Conservation (phyloP, 2,329 filamentous ascomycete genomes). For the Colletotrichum musae region DNA sequence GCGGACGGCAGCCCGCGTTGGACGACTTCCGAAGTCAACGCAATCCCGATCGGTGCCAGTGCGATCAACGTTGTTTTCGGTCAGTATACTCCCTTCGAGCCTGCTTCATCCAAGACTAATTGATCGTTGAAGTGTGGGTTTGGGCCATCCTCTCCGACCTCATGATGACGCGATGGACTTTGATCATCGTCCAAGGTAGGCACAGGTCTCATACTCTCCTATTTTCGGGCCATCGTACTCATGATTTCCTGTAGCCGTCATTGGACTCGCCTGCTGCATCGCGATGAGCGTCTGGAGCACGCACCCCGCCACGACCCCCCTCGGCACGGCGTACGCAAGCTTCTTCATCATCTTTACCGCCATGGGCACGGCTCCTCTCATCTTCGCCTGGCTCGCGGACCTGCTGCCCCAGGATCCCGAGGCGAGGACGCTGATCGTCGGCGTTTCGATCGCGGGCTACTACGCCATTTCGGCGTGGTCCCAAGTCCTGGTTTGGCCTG, state of each 20-base stretch:
- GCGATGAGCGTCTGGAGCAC: slow-evolving; percentile 69
- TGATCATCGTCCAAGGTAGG: slow-evolving; percentile 62
- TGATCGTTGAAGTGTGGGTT: slow-evolving; percentile 59
- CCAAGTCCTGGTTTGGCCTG: slow-evolving; percentile 67
- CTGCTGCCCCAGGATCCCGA: slow-evolving; percentile 63
- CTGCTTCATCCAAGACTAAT: slow-evolving; percentile 7
- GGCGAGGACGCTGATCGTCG: slow-evolving; percentile 63
- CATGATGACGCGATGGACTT: slow-evolving; percentile 63
- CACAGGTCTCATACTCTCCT: no score
- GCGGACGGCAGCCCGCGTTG: slow-evolving; percentile 39
- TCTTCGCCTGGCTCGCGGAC: slow-evolving; percentile 67
- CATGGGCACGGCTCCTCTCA: slow-evolving; percentile 65
- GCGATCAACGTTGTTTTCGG: slow-evolving; percentile 40
- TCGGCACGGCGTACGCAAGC: slow-evolving; percentile 64
- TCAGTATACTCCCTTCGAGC: slow-evolving; percentile 12
- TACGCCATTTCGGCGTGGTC: slow-evolving; percentile 67
- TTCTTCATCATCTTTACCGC: slow-evolving; percentile 65
- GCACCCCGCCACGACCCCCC: slow-evolving; percentile 56
- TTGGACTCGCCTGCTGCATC: slow-evolving; percentile 63
- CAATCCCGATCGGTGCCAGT: slow-evolving; percentile 35
- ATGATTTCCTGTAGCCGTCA: slow-evolving; percentile 48
- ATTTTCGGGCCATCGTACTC: neutral
- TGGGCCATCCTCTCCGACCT: slow-evolving; percentile 68
- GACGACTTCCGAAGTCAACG: slow-evolving; percentile 35
- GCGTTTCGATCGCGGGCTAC: slow-evolving; percentile 63